Conservation (phyloP, 2,329 filamentous ascomycete species). For the Trichothecium sympodiale region DNA sequence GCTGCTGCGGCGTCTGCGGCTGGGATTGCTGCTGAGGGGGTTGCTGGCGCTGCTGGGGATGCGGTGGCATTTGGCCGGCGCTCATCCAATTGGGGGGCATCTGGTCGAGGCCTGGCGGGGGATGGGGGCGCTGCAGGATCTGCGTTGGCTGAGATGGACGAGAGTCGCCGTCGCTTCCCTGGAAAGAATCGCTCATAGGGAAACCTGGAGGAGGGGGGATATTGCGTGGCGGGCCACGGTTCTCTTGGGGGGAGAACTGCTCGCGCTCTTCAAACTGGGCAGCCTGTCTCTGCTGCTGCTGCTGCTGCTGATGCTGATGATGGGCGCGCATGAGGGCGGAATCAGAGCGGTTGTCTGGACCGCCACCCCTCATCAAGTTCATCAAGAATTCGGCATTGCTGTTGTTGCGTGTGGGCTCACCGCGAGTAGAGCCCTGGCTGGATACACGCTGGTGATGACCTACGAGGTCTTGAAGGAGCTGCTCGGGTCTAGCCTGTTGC, state of each 20-base stretch:
- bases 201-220: constrained; percentile 39
- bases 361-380: constrained; percentile 59
- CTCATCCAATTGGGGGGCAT: constrained; percentile 46
- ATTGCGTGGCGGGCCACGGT: constrained; percentile 23
- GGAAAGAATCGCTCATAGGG: constrained; percentile 40
- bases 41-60: constrained; percentile 19
- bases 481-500: constrained; percentile 42
- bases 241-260: constrained; percentile 25
- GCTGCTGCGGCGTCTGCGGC: constrained; percentile 5
- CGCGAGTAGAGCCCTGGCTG: constrained; percentile 36
- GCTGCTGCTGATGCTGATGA: constrained; percentile 17
- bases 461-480: constrained; percentile 50
- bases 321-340: constrained; percentile 35
- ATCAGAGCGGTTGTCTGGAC: constrained; percentile 38
- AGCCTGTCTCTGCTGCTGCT: constrained; percentile 30
- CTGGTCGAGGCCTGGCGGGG: constrained; percentile 48
- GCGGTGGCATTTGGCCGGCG: constrained; percentile 25
- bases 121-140: constrained; percentile 53
- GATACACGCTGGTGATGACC: constrained; percentile 45
- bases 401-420: constrained; percentile 34
- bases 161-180: constrained; percentile 34
- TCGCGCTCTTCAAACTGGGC: constrained; percentile 37
- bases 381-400: constrained; percentile 77
- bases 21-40: constrained; percentile 8
- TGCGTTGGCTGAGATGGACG: constrained; percentile 47